These are phyloP conservation scores for Rubia yunnanensis DNA, from an alignment of 257 asterid genomes.

Conservation along the genomic window DNA sequence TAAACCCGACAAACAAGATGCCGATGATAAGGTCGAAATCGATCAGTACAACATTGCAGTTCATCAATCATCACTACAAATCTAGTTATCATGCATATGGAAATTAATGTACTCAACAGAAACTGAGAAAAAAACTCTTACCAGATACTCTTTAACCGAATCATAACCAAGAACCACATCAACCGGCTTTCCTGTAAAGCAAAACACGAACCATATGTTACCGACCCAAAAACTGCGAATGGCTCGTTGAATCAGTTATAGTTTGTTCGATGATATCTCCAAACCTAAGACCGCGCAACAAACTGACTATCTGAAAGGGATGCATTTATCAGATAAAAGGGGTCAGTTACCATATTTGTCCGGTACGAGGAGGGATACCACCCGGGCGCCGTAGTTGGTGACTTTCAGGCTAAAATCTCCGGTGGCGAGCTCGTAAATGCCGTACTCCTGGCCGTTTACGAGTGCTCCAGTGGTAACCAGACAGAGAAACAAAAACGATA, in stretches of 20 bases:
- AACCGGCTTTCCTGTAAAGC: conserved; percentile 40
- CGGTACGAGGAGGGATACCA: conserved; percentile 67
- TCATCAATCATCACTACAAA: no score
- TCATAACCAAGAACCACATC: conserved; percentile 88
- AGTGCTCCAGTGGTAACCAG: conserved; percentile 12
- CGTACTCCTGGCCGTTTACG: conserved; percentile 20
- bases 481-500: conserved; percentile 12
- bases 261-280: background rate
- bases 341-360: conserved; percentile 53
- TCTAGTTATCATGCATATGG: background rate
- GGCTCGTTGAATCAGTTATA: no score
- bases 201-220: background rate
- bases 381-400: conserved; percentile 72
- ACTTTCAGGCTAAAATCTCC: conserved; percentile 55
- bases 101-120: background rate
- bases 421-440: conserved; percentile 41
- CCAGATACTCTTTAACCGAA: conserved; percentile 46
- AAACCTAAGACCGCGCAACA: no score
- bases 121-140: conserved; percentile 7
- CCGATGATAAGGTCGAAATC: background rate
- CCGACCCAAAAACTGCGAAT: no score
- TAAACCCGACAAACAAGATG: background rate
- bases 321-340: background rate
- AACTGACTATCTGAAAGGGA: no score
- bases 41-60: background rate